Conservation (phyloP, 2,329 filamentous ascomycete species). For the Hypoxylon sp. region DNA sequence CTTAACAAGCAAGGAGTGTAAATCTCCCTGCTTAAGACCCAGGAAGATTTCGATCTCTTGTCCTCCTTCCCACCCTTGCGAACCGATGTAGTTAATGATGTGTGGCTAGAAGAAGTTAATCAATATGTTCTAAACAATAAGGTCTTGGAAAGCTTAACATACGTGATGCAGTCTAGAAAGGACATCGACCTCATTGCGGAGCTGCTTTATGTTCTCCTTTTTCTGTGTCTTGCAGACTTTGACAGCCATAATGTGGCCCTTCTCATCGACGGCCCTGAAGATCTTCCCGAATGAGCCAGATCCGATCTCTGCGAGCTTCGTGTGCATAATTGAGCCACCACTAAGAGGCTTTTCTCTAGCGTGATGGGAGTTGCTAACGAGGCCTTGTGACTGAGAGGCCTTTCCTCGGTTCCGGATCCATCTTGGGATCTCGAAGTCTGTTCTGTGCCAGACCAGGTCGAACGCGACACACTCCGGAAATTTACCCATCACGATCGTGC, state of each 20-base stretch:
- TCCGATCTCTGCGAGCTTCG: not conserved
- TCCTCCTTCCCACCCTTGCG: not conserved
- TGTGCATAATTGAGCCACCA: not conserved
- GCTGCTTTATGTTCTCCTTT: not conserved
- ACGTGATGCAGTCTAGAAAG: not conserved
- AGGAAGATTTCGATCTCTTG: not conserved
- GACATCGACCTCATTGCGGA: not conserved
- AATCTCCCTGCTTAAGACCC: not conserved
- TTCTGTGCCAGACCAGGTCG: not conserved
- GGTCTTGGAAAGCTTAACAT: not conserved
- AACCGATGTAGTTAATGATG: not conserved
- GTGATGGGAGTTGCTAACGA: not conserved
- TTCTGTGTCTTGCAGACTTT: not conserved
- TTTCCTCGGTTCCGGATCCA: not conserved
- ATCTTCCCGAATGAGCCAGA: not conserved
- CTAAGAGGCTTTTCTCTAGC: not conserved
- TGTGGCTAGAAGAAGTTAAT: not conserved
- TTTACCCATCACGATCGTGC: not conserved
- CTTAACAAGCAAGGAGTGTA: not conserved
- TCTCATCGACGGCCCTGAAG: not conserved
- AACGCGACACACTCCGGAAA: not conserved
- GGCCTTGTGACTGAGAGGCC: not conserved
- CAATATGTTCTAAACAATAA: not conserved
- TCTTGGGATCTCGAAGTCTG: not conserved
- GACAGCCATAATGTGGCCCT: not conserved